Base-by-base conservation (phyloP, 306 rosid species). In the Chamaecrista fasciculata region DNA sequence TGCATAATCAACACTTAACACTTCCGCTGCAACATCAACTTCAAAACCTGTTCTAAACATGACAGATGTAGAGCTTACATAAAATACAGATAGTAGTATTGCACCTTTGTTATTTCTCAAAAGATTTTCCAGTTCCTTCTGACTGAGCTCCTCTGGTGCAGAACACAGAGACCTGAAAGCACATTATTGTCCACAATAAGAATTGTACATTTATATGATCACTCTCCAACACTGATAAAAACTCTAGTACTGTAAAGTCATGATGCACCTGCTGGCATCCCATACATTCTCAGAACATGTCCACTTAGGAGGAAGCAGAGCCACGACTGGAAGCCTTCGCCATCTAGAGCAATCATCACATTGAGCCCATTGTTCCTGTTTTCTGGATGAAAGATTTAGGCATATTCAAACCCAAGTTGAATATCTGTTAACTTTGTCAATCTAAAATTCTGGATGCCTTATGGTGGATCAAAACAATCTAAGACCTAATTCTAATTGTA, bases 301-400 rank as follows among this genome's bases (percentile, higher is more conserved):
- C 99, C 99, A 94, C 80, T 88, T 91, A 46, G 97, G 88, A 81
- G 99, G 99, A 53, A 94, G 96, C 81, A 94, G 95, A 72, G 74
- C 86, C 46, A 88, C 89, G 0, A 87, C 76, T 0, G 99, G 99
- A 46, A 94, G 80, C 72, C 77, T 91, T 77, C 99, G 81, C 99
- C 99, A 94, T 82, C 91, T 94, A 39, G 86, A 88, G 84, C 99
- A 94, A 62, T 89, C 89, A 68, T 94, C 97, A 66, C 97, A 91
- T 78, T 87, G 96, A 71, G 89, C 95, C 99, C 97, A 95, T 58
- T 91, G 99, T 60, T 85, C 89, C 75, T 81, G 87, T 66, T 75
- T 88, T 87, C 99, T 91, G 81, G 62, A 83, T 66, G 46, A 63
- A 61, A 61, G 42, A 47, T 43, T 31, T 16, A 24, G 16, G 46